Percentiles rank a stretch among this genome's conserved stretches.
Conservation (phyloP, 495 filamentous ascomycete genomes). For the Aspergillus steynii region DNA sequence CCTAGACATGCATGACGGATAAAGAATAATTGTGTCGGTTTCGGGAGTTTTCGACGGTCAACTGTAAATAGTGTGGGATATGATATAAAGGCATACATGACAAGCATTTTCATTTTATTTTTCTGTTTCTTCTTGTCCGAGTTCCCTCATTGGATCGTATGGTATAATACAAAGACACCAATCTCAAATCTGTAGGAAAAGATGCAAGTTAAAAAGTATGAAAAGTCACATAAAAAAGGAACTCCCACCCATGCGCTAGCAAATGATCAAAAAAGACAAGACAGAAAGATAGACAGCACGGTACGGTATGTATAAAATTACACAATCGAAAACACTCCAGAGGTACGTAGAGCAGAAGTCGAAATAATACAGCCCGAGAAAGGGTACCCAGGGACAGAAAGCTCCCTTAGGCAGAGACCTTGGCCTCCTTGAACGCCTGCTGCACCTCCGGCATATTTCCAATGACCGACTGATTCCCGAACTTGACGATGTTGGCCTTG, state of each 20-base stretch:
- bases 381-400: background rate
- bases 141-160: slow-evolving; percentile 1
- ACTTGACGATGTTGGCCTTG: slow-evolving; percentile 79
- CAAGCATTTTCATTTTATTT: background rate
- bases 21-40: slow-evolving; percentile 4
- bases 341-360: background rate
- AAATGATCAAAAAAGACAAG: slow-evolving; percentile 31
- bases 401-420: slow-evolving; percentile 26
- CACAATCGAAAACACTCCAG: background rate
- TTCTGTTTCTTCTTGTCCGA: slow-evolving; percentile 3
- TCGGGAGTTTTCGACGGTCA: slow-evolving; percentile 18
- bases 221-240: slow-evolving; percentile 36
- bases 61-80: slow-evolving; percentile 26
- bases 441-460: slow-evolving; percentile 46
- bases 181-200: slow-evolving; percentile 4
- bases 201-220: slow-evolving; percentile 5
- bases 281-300: slow-evolving; percentile 31
- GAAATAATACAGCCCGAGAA: slow-evolving; percentile 12
- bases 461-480: slow-evolving; percentile 53
- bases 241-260: slow-evolving; percentile 55
- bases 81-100: slow-evolving; percentile 17
- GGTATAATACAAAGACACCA: slow-evolving; percentile 5
- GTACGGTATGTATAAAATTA: slow-evolving; percentile 15
- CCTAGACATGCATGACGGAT: background rate
- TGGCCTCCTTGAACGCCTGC: slow-evolving; percentile 48